Conservation (phyloP, 768 basidiomycete species). For the Lenzites betulinus region DNA sequence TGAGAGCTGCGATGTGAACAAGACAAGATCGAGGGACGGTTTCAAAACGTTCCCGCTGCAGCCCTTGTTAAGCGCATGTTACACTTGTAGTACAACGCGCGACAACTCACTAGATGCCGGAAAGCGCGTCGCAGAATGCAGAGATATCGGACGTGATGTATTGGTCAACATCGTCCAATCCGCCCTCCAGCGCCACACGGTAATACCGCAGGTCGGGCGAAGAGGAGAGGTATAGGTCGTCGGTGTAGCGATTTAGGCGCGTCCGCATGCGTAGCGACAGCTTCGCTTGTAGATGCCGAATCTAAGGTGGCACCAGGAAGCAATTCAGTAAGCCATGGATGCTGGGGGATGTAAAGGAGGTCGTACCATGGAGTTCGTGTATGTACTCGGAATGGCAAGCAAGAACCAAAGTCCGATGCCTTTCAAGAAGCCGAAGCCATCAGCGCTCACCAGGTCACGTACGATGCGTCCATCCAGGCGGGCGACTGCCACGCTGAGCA, state of each 20-base stretch:
- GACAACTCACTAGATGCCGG: conserved; percentile 79
- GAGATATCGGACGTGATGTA: conserved; percentile 93
- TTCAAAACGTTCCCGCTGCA: conserved; percentile 89
- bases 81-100: background rate
- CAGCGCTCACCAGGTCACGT: conserved; percentile 82
- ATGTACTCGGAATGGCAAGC: conserved; percentile 89
- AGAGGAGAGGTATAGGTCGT: conserved; percentile 88
- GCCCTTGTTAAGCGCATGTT: background rate
- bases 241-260: conserved; percentile 84
- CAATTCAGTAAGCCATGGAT: background rate
- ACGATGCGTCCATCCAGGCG: conserved; percentile 89
- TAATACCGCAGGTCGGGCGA: conserved; percentile 74
- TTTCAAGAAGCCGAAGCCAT: conserved; percentile 78
- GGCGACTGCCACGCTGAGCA: conserved; percentile 87
- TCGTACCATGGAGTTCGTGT: conserved; percentile 90
- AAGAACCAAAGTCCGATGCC: conserved; percentile 89
- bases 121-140: conserved; percentile 82
- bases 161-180: conserved; percentile 77
- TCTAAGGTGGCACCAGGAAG: conserved; percentile 44
- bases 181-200: conserved; percentile 38
- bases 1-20: conserved; percentile 92
- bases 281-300: conserved; percentile 86
- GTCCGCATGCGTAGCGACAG: conserved; percentile 83
- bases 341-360: background rate
- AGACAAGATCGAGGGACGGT: conserved; percentile 83